Conservation (phyloP, 1,284 basidiomycete genomes). For the Leccinum griseonigrum region DNA sequence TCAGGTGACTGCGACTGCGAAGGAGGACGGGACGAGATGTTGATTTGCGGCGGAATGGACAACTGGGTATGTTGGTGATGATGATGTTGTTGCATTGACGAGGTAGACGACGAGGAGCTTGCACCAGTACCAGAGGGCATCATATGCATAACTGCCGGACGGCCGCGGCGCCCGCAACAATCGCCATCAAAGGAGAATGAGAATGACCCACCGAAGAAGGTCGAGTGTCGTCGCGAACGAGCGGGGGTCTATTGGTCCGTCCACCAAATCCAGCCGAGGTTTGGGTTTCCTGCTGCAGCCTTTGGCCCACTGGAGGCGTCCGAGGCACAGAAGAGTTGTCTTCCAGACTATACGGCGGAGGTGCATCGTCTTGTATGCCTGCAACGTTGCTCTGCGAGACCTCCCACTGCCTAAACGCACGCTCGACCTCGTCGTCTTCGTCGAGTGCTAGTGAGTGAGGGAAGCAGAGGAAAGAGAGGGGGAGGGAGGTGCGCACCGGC, state of each 20-base stretch:
- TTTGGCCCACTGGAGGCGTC: neutral
- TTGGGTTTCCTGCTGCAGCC: neutral
- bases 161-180: neutral
- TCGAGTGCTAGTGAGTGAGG: too few relatives aligned
- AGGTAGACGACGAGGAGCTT: neutral
- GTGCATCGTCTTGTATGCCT: conserved; percentile 43
- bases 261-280: neutral
- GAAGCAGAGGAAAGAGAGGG: too few relatives aligned
- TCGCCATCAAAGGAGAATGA: neutral
- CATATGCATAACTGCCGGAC: neutral
- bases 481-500: too few relatives aligned
- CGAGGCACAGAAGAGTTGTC: conserved; percentile 33
- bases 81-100: neutral
- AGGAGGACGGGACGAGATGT: conserved; percentile 14
- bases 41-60: conserved; percentile 12
- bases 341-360: conserved; percentile 67
- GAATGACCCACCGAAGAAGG: conserved; percentile 1
- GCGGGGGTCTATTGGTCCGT: neutral
- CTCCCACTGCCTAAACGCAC: conserved; percentile 19
- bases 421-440: conserved; percentile 9
- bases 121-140: neutral
- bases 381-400: neutral
- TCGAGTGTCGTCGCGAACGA: conserved; percentile 3
- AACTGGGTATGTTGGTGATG: neutral
- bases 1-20: neutral